Conservation (phyloP, 441 rosid genomes). For the Aquilaria agallochum region DNA sequence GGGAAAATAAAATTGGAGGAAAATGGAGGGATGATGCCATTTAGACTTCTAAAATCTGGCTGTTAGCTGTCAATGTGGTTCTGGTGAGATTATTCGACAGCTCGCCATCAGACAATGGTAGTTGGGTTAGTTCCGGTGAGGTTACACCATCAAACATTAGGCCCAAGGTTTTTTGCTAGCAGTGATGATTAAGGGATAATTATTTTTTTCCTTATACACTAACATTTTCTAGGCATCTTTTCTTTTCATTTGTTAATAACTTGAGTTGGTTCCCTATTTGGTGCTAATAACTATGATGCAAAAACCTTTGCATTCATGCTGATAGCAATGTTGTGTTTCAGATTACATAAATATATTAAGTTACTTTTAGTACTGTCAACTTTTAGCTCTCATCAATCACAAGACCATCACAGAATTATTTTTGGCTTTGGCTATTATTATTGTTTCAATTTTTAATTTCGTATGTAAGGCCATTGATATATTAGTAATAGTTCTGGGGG, state of each 20-base stretch:
- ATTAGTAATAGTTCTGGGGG: too few relatives aligned
- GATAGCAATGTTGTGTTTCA: slow-evolving; percentile 79
- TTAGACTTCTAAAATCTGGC: too few relatives aligned
- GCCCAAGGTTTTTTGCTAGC: slow-evolving; percentile 91
- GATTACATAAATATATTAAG: slow-evolving; percentile 6
- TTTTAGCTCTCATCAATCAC: background rate
- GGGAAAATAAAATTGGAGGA: too few relatives aligned
- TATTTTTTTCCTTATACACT: slow-evolving; percentile 9
- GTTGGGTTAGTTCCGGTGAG: too few relatives aligned
- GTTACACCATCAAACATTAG: slow-evolving; percentile 10
- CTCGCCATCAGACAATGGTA: too few relatives aligned
- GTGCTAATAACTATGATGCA: slow-evolving; percentile 71
- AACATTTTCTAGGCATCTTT: background rate
- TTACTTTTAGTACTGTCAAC: background rate
- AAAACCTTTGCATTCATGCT: slow-evolving; percentile 73
- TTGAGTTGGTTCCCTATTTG: slow-evolving; percentile 22
- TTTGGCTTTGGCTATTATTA: too few relatives aligned
- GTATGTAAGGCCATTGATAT: too few relatives aligned
- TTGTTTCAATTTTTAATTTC: too few relatives aligned
- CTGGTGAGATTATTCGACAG: too few relatives aligned
- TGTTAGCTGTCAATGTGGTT: too few relatives aligned
- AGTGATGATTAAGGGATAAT: slow-evolving; percentile 94
- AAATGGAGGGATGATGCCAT: too few relatives aligned
- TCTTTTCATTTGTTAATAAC: slow-evolving; percentile 11
- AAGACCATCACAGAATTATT: too few relatives aligned